phyloP scores from a whole-genome alignment of 768 basidiomycete genomes.

The Hericium erinaceus region DNA sequence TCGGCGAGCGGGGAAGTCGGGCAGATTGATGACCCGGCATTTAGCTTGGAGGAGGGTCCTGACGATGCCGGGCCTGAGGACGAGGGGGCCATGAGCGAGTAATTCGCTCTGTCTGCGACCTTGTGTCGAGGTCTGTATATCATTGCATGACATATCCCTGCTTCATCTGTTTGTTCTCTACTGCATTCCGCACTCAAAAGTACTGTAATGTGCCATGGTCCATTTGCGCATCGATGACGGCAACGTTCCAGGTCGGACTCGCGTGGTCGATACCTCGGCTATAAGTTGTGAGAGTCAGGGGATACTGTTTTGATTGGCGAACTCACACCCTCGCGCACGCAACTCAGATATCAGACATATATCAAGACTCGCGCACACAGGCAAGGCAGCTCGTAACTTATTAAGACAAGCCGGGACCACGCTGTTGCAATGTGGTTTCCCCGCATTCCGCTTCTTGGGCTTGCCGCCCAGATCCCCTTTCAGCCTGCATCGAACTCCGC shows the following conservation, averaged over 20 bases:
- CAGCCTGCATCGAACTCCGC: slow-evolving; percentile 15
- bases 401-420: no score
- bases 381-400: no score
- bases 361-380: no score
- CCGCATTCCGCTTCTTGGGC: slow-evolving; percentile 38
- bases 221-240: background rate
- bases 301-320: background rate
- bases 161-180: background rate
- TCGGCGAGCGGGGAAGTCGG: slow-evolving; percentile 55
- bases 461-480: slow-evolving; percentile 47
- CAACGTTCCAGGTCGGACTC: no score
- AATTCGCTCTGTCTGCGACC: slow-evolving; percentile 4
- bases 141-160: background rate
- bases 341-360: no score
- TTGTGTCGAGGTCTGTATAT: background rate
- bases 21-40: slow-evolving; percentile 40
- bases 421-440: slow-evolving; percentile 40
- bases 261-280: background rate
- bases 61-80: slow-evolving; percentile 19
- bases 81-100: slow-evolving; percentile 44
- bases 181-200: background rate
- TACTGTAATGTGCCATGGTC: background rate
- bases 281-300: background rate
- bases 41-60: slow-evolving; percentile 22
- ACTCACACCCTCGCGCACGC: no score